Evolutionary conservation across 139 green algal genomes (phyloP), one percentile per base, ranked within the genome.

Genomic region (Astrephomene gubernaculifera): DNA sequence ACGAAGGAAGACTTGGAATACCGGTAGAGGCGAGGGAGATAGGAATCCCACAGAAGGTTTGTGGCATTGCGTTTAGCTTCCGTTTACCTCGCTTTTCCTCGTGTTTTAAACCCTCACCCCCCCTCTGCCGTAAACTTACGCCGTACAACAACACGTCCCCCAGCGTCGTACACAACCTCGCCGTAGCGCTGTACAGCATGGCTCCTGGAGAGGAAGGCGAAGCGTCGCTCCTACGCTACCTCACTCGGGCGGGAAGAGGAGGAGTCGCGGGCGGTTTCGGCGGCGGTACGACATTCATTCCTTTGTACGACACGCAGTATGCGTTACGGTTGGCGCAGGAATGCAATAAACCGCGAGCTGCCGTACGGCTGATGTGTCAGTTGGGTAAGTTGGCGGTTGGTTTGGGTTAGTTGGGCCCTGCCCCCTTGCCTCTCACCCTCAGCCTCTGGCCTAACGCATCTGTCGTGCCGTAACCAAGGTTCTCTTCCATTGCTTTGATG

Each of bases 231-330:
- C 86, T 98, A 67, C 75, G 90, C 19, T 96, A 96, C 86, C 83
- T 98, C 41, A 44, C 79, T 0, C 52, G 89, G 0, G 72, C 73
- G 0, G 89, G 89, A 0, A 75, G 88, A 19, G 85, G 73, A 33
- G 61, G 57, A 29, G 53, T 60, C 44, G 41, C 21, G 65, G 36
- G 29, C 33, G 33, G 19, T 27, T 74, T 71, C 83, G 60, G 61
- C 38, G 35, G 45, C 5, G 64, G 69, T 21, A 33, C 69, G 10
- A n/a, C n/a, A n/a, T n/a, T n/a, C n/a, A n/a, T n/a, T n/a, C 93
- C 96, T 36, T 86, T 95, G 71, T 99, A 97, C 86, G 96, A 99
- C 86, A 49, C 92, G 1, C 93, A 96, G 80, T 95, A 94, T 52
- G 96, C 96, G 21, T 92, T 99, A 73, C 88, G 96, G 41, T 73